phyloP scores from a whole-genome alignment of 306 rosid species.

The Sechiopsis laciniata region DNA sequence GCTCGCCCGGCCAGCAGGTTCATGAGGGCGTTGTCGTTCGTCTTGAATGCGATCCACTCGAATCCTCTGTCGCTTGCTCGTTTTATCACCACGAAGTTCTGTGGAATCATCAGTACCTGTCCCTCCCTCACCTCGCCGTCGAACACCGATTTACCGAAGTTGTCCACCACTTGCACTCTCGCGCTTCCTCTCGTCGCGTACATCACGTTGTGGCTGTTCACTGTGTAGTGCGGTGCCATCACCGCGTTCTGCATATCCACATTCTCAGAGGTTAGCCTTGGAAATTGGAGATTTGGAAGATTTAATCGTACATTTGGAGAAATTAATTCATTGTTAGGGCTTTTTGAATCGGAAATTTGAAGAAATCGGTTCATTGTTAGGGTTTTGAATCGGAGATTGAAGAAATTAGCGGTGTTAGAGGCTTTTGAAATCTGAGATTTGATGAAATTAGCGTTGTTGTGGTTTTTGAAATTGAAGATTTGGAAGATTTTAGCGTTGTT shows the following conservation, averaged over 20 bases:
- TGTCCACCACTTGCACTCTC: slow-evolving; percentile 24
- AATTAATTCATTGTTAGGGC: neutral
- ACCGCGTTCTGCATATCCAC: slow-evolving; percentile 25
- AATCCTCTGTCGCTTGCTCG: slow-evolving; percentile 27
- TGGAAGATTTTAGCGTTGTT: too few relatives aligned
- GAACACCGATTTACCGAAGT: slow-evolving; percentile 23
- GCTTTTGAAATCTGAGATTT: too few relatives aligned
- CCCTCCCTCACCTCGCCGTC: slow-evolving; percentile 29
- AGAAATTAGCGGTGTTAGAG: too few relatives aligned
- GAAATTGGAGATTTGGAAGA: neutral
- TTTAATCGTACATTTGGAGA: too few relatives aligned
- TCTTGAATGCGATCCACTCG: slow-evolving; percentile 34
- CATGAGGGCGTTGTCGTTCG: slow-evolving; percentile 26
- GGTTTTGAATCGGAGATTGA: too few relatives aligned
- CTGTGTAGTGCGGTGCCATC: slow-evolving; percentile 23
- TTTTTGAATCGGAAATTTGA: too few relatives aligned
- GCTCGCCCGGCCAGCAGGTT: slow-evolving; percentile 27
- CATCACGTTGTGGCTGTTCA: slow-evolving; percentile 25
- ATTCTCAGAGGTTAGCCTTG: too few relatives aligned
- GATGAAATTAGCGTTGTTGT: too few relatives aligned
- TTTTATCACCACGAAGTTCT: slow-evolving; percentile 27
- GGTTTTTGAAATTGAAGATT: too few relatives aligned
- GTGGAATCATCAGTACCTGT: slow-evolving; percentile 30
- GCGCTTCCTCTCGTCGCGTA: slow-evolving; percentile 29
- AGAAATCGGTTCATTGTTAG: too few relatives aligned